A percentile compares a stretch with the other conserved stretches of the same genome.
Evolutionary conservation across 2,329 filamentous ascomycete species (phyloP).

Genomic region (Fusarium sp.): DNA sequence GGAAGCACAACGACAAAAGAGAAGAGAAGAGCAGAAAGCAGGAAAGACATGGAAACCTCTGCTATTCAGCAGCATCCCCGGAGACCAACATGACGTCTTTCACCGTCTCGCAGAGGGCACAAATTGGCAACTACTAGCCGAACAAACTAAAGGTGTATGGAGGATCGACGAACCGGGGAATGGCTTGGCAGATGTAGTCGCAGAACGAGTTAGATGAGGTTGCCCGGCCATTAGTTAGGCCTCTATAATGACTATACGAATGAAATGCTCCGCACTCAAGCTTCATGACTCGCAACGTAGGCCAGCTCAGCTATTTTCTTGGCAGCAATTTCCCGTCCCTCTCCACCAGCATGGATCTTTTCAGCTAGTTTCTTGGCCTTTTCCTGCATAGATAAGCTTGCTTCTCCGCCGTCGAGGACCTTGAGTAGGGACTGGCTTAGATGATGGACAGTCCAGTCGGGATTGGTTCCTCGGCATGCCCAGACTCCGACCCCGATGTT

Average conservation of each 20-base stretch:
- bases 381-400: conserved; percentile 16
- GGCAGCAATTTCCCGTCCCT: conserved; percentile 19
- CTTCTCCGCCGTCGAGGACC: conserved; percentile 20
- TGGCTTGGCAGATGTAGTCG: neutral
- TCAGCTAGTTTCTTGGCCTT: conserved; percentile 34
- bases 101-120: conserved; percentile 18
- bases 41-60: conserved; percentile 37
- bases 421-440: conserved; percentile 42
- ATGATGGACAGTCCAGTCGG: conserved; percentile 42
- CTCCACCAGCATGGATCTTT: neutral
- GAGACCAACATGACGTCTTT: conserved; percentile 16
- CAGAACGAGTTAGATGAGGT: neutral
- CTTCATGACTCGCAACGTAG: neutral
- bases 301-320: conserved; percentile 13
- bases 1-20: conserved; percentile 80
- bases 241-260: neutral
- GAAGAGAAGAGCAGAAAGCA: conserved; percentile 70
- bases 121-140: conserved; percentile 15
- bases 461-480: conserved; percentile 48
- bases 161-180: conserved; percentile 16
- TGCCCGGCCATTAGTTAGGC: neutral
- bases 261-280: neutral
- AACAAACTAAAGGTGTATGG: conserved; percentile 34
- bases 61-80: conserved; percentile 12
- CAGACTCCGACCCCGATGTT: conserved; percentile 55